Evolutionary conservation across 805 yeast species (phyloP).

Genomic region (Lipomyces sp.): DNA sequence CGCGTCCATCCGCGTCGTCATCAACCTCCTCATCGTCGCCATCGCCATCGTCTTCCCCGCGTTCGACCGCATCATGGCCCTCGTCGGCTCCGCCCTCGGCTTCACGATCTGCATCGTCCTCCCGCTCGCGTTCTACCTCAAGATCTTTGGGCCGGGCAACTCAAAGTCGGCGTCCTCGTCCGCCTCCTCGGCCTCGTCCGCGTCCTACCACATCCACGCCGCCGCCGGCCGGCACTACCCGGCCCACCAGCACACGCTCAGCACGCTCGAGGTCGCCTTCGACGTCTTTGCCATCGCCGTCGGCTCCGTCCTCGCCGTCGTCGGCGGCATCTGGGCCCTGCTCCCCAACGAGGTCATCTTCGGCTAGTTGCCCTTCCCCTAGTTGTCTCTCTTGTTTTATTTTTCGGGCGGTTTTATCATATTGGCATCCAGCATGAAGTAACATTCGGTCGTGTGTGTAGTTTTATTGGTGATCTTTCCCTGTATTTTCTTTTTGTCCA

Average conservation of each 20-base stretch:
- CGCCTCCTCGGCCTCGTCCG: too few relatives aligned
- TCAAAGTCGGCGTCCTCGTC: too few relatives aligned
- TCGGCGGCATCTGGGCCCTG: conserved; percentile 24
- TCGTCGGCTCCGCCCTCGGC: conserved; percentile 77
- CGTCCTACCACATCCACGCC: conserved; percentile 7
- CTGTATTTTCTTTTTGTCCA: too few relatives aligned
- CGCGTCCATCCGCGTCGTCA: conserved; percentile 41
- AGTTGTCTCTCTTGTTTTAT: background rate
- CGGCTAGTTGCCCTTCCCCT: background rate
- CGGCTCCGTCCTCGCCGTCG: conserved; percentile 14
- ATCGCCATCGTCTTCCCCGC: conserved; percentile 68
- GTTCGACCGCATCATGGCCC: conserved; percentile 77
- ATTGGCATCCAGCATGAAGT: too few relatives aligned
- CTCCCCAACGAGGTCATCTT: conserved; percentile 18
- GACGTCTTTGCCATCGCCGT: conserved; percentile 15
- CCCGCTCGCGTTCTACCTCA: conserved; percentile 70
- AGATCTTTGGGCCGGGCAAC: conserved; percentile 43
- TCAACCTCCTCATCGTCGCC: conserved; percentile 56
- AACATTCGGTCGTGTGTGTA: too few relatives aligned
- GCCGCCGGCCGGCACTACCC: conserved; percentile 5
- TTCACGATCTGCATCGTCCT: conserved; percentile 74
- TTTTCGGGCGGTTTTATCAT: background rate
- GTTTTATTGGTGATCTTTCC: too few relatives aligned
- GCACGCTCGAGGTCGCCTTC: conserved; percentile 9
- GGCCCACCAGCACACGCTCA: conserved; percentile 1